A percentile compares a stretch with the other conserved stretches of the same genome.
Evolutionary conservation across 192 early-diverging fungal species (phyloP).

Genomic region (Backusella parvicylindrica): DNA sequence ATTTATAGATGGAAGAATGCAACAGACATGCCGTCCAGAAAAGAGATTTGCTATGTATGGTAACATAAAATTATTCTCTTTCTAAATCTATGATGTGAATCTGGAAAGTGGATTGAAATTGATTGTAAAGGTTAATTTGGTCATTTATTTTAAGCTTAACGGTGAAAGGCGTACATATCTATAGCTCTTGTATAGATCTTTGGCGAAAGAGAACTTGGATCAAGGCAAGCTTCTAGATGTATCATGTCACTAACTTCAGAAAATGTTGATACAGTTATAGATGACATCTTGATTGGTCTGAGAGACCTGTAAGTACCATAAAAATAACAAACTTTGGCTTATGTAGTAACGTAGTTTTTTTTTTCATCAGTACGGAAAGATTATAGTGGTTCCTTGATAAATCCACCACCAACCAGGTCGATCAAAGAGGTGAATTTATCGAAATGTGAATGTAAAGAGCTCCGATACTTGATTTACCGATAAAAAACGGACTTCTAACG

Average conservation of each 20-base stretch:
- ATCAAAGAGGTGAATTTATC: too few relatives aligned
- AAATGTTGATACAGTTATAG: background rate
- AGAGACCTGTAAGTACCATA: background rate
- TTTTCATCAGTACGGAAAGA: background rate
- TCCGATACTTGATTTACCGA: too few relatives aligned
- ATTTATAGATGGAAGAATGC: too few relatives aligned
- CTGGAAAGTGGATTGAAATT: too few relatives aligned
- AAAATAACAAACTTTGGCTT: background rate
- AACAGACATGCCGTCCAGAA: too few relatives aligned
- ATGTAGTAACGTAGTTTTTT: background rate
- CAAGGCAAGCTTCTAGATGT: background rate
- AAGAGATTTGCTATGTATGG: too few relatives aligned
- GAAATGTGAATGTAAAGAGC: too few relatives aligned
- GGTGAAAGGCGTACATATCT: background rate
- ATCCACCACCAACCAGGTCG: too few relatives aligned
- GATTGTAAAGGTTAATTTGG: background rate
- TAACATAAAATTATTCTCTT: too few relatives aligned
- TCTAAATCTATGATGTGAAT: too few relatives aligned
- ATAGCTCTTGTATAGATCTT: background rate
- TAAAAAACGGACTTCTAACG: too few relatives aligned
- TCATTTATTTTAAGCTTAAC: background rate
- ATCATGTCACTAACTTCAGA: background rate
- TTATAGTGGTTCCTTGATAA: too few relatives aligned
- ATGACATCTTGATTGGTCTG: conserved; percentile 3
- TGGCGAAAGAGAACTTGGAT: background rate